A percentile compares a stretch with the other conserved stretches of the same genome.
These are phyloP conservation scores for Cladorrhinum samala DNA, from an alignment of 495 filamentous ascomycete species.

Conservation along the genomic window DNA sequence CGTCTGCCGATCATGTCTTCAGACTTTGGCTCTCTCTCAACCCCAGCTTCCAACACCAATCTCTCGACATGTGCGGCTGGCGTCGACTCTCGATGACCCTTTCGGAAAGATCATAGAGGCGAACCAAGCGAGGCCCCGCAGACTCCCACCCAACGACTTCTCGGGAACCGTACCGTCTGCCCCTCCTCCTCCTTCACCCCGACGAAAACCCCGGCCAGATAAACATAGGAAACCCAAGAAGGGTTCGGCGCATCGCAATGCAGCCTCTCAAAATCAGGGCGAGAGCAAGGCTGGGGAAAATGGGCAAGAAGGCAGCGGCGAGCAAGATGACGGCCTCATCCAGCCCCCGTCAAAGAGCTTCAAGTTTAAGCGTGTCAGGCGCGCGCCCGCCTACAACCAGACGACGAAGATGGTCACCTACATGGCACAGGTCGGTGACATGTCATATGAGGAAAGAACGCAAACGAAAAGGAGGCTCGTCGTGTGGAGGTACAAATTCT, in stretches of 20 bases:
- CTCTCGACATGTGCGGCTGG: too few relatives aligned
- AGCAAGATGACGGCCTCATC: background rate
- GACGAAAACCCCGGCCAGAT: too few relatives aligned
- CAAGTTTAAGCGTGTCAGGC: background rate
- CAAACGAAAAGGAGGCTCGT: background rate
- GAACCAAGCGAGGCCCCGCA: too few relatives aligned
- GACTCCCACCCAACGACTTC: too few relatives aligned
- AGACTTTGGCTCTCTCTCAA: constrained; percentile 1
- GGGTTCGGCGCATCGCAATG: too few relatives aligned
- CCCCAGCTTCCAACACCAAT: constrained; percentile 3
- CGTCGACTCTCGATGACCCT: background rate
- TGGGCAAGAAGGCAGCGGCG: too few relatives aligned
- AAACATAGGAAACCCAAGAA: too few relatives aligned
- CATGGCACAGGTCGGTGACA: background rate
- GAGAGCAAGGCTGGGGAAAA: too few relatives aligned
- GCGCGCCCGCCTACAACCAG: background rate
- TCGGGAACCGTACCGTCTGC: too few relatives aligned
- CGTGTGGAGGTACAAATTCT: background rate
- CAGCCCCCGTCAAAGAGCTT: background rate
- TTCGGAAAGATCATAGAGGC: background rate
- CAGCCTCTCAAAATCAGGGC: too few relatives aligned
- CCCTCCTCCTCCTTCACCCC: too few relatives aligned
- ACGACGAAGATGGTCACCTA: background rate
- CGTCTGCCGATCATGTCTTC: constrained; percentile 14
- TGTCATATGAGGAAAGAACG: background rate